Evolutionary conservation across 192 early-diverging fungal genomes (phyloP), one percentile per base, ranked within the genome.

Genomic region (Entomortierella chlamydospora): DNA sequence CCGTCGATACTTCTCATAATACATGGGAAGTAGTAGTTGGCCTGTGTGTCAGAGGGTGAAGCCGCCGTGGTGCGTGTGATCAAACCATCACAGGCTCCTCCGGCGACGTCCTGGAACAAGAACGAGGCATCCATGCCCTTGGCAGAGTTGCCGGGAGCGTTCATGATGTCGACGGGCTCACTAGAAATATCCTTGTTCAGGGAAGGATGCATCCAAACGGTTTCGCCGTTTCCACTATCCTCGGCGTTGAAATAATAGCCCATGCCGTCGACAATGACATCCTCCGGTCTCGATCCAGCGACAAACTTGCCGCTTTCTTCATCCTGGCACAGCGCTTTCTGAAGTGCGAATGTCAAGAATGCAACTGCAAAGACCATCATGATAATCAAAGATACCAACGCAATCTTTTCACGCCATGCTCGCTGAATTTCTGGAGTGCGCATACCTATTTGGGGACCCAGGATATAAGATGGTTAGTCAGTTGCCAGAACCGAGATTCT

Each of bases 351-450:
- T 13, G 94, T 96, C 59, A 96, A 72, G 70, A 96, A 97, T 25
- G 93, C 95, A 49, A 96, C 88, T 34, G 76, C 73, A 12, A 60
- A 67, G 88, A 94, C 94, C 53, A 95, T 82, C 1, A 93, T 12
- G 6, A 91, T 41, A 57, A 96, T 96, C 64, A 97, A 83, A 49
- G 88, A 90, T 53, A 95, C 92, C 22, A 98, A 76, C 4, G 92
- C 94, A 63, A 98, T 91, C 79, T 98, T 98, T 85, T 98, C 96
- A 77, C 95, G 89, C 92, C 93, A 98, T 31, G 96, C 97, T 64
- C 82, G 82, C 64, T 93, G 93, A 82, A 90, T 86, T 31, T 70
- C 83, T 11, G 61, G 52, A 43, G 87, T 83, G 22, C 83, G 76
- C 73, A 93, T 90, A 2, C 93, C 93, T 87, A 49, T 12, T 43